Conservation (phyloP, 352 stramenopile species). For the Pythium sukuiense region DNA sequence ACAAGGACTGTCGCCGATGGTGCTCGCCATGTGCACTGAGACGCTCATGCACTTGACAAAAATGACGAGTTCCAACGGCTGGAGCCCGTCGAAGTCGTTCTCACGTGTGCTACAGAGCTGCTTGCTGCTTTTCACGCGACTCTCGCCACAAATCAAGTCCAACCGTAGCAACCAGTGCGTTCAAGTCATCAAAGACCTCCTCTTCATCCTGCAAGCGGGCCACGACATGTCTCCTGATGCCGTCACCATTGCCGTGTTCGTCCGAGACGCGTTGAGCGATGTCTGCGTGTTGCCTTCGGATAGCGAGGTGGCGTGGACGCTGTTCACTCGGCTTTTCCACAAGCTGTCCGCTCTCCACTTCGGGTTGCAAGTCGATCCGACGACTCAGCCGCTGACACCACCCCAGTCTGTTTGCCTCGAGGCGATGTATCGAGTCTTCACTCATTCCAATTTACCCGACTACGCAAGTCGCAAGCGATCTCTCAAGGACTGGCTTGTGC, state of each 20-base stretch:
- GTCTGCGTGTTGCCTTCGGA: constrained; percentile 46
- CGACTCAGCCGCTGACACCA: constrained; percentile 16
- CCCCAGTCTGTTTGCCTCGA: constrained; percentile 37
- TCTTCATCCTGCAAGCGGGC: constrained; percentile 26
- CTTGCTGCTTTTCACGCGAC: constrained; percentile 41
- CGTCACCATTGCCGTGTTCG: constrained; percentile 38
- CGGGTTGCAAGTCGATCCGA: constrained; percentile 18
- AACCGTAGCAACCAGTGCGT: constrained; percentile 64
- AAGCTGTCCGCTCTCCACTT: constrained; percentile 37
- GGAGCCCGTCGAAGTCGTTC: constrained; percentile 9
- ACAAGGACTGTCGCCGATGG: constrained; percentile 42
- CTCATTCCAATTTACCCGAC: constrained; percentile 45
- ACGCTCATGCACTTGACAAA: constrained; percentile 48
- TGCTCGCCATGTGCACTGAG: constrained; percentile 58
- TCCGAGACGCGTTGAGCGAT: constrained; percentile 40
- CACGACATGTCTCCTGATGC: constrained; percentile 17
- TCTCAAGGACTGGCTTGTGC: constrained; percentile 21
- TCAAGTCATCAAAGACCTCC: constrained; percentile 49
- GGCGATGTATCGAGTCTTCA: constrained; percentile 48
- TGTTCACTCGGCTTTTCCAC: constrained; percentile 40
- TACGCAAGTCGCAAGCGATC: constrained; percentile 7
- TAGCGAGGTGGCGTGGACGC: constrained; percentile 40
- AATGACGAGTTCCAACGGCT: constrained; percentile 5
- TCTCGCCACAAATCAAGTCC: constrained; percentile 42
- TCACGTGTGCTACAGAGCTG: constrained; percentile 34